A percentile compares a stretch with the other conserved stretches of the same genome.
Conservation (phyloP, 1,139 yeast species). For the Magnusiomyces fungicola region DNA sequence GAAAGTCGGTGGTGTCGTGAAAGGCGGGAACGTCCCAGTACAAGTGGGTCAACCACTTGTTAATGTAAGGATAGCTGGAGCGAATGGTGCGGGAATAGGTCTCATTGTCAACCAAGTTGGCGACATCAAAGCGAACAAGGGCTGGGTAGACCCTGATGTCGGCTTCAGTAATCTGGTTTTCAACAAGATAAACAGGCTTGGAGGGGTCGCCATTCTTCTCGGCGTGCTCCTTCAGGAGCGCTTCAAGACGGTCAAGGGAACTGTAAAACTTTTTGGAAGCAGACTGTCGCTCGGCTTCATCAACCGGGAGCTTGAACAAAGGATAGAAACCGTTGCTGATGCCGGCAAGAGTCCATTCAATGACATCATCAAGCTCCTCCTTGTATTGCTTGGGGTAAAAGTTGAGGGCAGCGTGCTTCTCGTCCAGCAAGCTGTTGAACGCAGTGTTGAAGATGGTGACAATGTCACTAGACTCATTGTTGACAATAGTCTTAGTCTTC, state of each 20-base stretch:
- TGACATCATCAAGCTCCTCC: conserved; percentile 61
- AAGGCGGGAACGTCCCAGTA: conserved; percentile 82
- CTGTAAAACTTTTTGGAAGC: too few relatives aligned
- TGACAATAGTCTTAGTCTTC: conserved; percentile 72
- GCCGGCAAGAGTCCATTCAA: conserved; percentile 76
- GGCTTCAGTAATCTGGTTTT: conserved; percentile 74
- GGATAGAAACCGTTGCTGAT: conserved; percentile 95
- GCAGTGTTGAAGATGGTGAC: conserved; percentile 74
- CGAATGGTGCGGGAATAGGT: conserved; percentile 82
- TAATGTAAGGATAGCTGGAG: conserved; percentile 66
- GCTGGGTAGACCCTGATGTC: conserved; percentile 82
- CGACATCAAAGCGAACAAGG: conserved; percentile 81
- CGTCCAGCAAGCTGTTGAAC: conserved; percentile 47
- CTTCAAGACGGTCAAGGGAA: conserved; percentile 76
- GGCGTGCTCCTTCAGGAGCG: conserved; percentile 45
- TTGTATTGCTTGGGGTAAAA: conserved; percentile 54
- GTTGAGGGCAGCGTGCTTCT: conserved; percentile 45
- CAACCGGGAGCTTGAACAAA: conserved; percentile 61
- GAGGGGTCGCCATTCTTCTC: conserved; percentile 25
- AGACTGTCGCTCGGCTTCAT: too few relatives aligned
- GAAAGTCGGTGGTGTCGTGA: conserved; percentile 58
- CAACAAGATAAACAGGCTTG: conserved; percentile 41
- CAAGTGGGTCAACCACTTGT: conserved; percentile 72
- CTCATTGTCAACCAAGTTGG: conserved; percentile 90
- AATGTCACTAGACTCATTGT: conserved; percentile 84